These are phyloP conservation scores for Penicillium sp. DNA, from an alignment of 2,329 filamentous ascomycete genomes.

Conservation along the genomic window DNA sequence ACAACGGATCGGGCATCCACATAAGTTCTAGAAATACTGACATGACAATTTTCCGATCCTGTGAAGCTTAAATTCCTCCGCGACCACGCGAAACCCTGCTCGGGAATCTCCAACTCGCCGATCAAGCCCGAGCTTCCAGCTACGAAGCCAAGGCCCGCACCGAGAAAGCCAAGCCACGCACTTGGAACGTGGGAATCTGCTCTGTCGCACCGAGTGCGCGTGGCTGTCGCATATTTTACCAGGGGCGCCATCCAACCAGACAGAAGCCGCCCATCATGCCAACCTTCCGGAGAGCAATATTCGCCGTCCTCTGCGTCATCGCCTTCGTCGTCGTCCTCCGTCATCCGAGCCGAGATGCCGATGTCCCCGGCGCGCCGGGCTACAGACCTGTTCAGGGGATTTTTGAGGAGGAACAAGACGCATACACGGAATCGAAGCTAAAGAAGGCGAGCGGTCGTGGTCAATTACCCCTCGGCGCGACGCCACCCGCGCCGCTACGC, in stretches of 20 bases:
- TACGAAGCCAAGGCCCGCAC: neutral
- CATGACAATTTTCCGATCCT: constrained; percentile 17
- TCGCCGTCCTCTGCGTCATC: constrained; percentile 68
- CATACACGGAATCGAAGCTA: constrained; percentile 6
- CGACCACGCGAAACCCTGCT: neutral
- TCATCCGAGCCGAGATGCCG: constrained; percentile 53
- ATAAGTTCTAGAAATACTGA: constrained; percentile 9
- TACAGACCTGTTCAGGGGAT: constrained; percentile 27
- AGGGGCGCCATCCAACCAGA: neutral
- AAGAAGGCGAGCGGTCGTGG: constrained; percentile 18
- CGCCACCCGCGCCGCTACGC: constrained; percentile 70
- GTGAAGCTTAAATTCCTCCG: constrained; percentile 9
- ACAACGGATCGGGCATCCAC: constrained; percentile 10
- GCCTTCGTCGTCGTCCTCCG: constrained; percentile 69
- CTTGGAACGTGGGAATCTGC: neutral
- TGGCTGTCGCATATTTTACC: constrained; percentile 9
- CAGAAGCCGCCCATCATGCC: constrained; percentile 58
- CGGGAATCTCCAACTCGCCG: constrained; percentile 6
- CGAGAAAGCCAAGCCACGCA: constrained; percentile 4
- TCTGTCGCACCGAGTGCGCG: constrained; percentile 8
- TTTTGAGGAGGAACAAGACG: constrained; percentile 20
- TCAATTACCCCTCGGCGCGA: constrained; percentile 60
- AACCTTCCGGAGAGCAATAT: constrained; percentile 72
- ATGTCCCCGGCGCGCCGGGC: constrained; percentile 26
- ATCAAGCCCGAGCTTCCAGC: constrained; percentile 1